Base-by-base conservation (phyloP, 106 monocot species). In the Dendrobium chrysotoxum region DNA sequence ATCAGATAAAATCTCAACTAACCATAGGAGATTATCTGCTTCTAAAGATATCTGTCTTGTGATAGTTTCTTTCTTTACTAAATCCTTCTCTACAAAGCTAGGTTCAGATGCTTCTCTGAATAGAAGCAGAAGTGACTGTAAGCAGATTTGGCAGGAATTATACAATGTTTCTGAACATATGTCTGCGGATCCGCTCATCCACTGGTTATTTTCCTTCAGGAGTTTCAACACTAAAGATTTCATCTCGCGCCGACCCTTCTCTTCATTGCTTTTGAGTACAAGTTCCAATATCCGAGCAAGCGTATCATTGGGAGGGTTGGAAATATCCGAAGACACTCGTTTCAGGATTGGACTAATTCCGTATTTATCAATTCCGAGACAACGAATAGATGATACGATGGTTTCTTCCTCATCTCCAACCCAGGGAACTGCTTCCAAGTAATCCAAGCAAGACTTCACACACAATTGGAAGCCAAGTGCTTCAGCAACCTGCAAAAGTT, bases 391-490 rank as follows among this genome's bases (percentile, higher is more conserved):
- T 38, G 89, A 85, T 4, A 99, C 87, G 28, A 99, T 91, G 64
- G 82, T 90, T 79, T 95, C 93, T 85, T 99, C 99, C 85, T 99
- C 95, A 26, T 99, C 99, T 71, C 91, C 95, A 28, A 85, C 90
- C 99, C 99, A 99, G 45, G 99, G 99, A 30, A 88, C 95, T 67
- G 95, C 91, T 87, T 99, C 99, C 75, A 99, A 79, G 83, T 93
- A 99, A 61, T 95, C 99, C 76, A 99, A 87, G 87, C 99, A 99
- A 9, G 90, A 83, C 35, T 87, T 88, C n/a, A 99, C 82, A 84
- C 99, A 95, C 26, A 86, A 46, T 44, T 76, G 84, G 41, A 90
- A 99, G 23, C 95, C 91, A 72, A 99, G 88, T 68, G 76, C 75
- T 86, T 99, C 93, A 16, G 99, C 95, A 90, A 90, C 86, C 99